Conservation (phyloP, 306 rosid species). For the Crataegus laevigata region DNA sequence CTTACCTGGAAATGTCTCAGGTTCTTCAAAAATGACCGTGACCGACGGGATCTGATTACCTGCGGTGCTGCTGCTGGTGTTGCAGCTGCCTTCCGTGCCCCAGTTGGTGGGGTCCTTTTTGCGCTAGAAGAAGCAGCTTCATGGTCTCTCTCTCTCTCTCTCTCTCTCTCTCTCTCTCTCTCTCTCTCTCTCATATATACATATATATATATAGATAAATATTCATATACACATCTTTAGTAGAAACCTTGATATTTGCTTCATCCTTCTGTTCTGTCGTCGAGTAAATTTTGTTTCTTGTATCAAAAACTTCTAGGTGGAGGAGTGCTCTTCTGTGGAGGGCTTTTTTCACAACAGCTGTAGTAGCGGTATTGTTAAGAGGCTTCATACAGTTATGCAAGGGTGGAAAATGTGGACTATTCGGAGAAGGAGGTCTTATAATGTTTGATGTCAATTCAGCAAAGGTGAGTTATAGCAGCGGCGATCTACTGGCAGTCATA, state of each 20-base stretch:
- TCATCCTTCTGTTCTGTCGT: not conserved
- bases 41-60: conserved; percentile 69
- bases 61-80: conserved; percentile 92
- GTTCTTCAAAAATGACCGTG: conserved; percentile 69
- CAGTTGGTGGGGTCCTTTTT: conserved; percentile 88
- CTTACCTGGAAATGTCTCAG: conserved; percentile 73
- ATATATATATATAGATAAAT: no score
- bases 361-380: conserved; percentile 70
- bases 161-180: conserved; percentile 24
- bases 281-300: not conserved
- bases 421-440: conserved; percentile 78
- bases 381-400: conserved; percentile 43
- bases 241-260: not conserved
- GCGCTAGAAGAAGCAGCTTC: conserved; percentile 90
- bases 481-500: conserved; percentile 54
- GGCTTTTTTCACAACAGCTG: conserved; percentile 70
- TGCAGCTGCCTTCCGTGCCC: conserved; percentile 85
- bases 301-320: conserved; percentile 45
- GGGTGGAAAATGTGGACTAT: conserved; percentile 56
- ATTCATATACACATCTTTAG: not conserved
- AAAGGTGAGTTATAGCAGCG: conserved; percentile 28
- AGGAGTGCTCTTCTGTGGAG: conserved; percentile 90
- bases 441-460: conserved; percentile 60
- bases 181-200: conserved; percentile 6
- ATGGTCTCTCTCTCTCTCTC: conserved; percentile 54